A percentile compares a stretch with the other conserved stretches of the same genome.
Evolutionary conservation across 2,329 filamentous ascomycete genomes (phyloP).

Genomic region (Neopestalotiopsis clavispora): DNA sequence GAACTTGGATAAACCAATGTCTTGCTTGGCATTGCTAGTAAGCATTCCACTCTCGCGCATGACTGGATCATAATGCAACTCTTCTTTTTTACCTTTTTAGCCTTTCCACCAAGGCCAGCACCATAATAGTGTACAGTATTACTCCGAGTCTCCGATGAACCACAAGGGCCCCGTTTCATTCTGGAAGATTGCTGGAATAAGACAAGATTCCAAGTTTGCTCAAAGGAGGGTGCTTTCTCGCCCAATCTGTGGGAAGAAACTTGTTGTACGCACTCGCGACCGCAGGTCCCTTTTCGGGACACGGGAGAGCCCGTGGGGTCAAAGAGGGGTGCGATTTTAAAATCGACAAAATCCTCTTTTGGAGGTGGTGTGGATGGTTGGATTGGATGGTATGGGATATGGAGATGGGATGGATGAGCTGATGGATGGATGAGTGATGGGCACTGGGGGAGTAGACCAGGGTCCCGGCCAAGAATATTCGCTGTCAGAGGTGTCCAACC

Average conservation of each 20-base stretch:
- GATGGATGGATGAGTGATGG: background rate
- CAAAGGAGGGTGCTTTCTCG: background rate
- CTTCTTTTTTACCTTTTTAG: too few relatives aligned
- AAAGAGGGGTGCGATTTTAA: background rate
- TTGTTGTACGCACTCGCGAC: conserved; percentile 2
- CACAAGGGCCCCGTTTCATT: background rate
- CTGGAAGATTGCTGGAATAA: conserved; percentile 12
- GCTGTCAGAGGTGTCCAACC: background rate
- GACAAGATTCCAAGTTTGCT: background rate
- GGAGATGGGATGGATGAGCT: too few relatives aligned
- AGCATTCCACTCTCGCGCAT: background rate
- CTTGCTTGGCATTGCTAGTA: background rate
- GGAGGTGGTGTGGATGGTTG: background rate
- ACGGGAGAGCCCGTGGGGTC: conserved; percentile 13
- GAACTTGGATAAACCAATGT: background rate
- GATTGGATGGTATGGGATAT: background rate
- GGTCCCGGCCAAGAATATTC: background rate
- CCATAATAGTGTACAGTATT: background rate
- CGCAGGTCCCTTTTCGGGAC: conserved; percentile 3
- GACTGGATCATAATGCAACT: background rate
- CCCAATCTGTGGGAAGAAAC: background rate
- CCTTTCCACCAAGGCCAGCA: too few relatives aligned
- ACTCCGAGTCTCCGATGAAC: background rate
- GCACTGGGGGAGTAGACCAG: background rate
- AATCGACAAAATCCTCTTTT: background rate